These are phyloP conservation scores for Phytophthora sp. DNA, from an alignment of 352 stramenopile genomes.

Conservation along the genomic window DNA sequence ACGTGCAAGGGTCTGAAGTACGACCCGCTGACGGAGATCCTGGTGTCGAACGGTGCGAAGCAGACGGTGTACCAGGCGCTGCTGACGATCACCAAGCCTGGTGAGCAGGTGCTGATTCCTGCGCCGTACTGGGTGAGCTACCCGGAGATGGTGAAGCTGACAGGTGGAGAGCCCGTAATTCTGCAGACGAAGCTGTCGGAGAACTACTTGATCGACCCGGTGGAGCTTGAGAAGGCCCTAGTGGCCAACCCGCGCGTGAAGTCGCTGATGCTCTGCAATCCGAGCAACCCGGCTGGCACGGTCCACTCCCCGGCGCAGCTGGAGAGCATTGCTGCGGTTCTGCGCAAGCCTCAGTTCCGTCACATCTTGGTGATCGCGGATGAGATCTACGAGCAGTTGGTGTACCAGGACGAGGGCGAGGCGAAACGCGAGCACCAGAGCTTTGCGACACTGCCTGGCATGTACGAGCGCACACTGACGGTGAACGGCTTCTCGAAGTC, in stretches of 20 bases:
- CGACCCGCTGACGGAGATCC: conserved; percentile 89
- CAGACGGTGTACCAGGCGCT: conserved; percentile 94
- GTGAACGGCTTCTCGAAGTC: conserved; percentile 98
- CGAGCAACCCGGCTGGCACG: conserved; percentile 94
- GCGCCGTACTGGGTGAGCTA: conserved; percentile 98
- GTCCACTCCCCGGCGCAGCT: conserved; percentile 68
- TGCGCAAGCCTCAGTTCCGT: conserved; percentile 63
- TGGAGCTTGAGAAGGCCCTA: conserved; percentile 73
- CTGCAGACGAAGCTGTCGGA: conserved; percentile 91
- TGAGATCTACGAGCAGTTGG: conserved; percentile 97
- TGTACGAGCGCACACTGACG: conserved; percentile 93
- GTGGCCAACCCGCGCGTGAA: conserved; percentile 74
- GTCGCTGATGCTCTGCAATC: conserved; percentile 96
- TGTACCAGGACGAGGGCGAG: conserved; percentile 85
- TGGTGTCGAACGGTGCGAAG: conserved; percentile 97
- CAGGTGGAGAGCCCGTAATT: conserved; percentile 90
- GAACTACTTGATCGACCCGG: conserved; percentile 91
- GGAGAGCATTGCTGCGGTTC: conserved; percentile 55
- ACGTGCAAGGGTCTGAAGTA: conserved; percentile 90
- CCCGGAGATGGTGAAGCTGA: conserved; percentile 95
- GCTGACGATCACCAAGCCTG: conserved; percentile 86
- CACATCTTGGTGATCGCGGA: conserved; percentile 91
- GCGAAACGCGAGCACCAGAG: conserved; percentile 63
- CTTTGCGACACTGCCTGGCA: conserved; percentile 76
- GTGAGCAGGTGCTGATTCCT: conserved; percentile 96